Percentiles rank a stretch among this genome's conserved stretches.
These are phyloP conservation scores for Fusarium papillatum DNA, from an alignment of 2,329 filamentous ascomycete species.

Conservation along the genomic window DNA sequence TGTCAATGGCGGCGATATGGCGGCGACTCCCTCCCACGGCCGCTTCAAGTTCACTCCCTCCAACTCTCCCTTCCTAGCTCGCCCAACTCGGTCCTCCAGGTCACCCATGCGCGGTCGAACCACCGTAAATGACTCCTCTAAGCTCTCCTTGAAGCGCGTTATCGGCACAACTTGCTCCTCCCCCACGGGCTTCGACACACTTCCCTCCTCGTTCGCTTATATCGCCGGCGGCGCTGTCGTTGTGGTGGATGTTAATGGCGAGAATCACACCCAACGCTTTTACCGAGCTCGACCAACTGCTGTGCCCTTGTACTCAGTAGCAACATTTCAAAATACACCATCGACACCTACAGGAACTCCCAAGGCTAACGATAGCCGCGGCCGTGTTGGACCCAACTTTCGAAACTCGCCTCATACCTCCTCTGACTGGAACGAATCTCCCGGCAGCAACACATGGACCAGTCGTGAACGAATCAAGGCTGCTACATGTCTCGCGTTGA, in stretches of 20 bases:
- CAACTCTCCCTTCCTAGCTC: constrained; percentile 78
- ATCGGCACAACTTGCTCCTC: constrained; percentile 91
- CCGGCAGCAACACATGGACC: constrained; percentile 81
- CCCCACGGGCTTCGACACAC: constrained; percentile 88
- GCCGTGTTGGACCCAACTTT: constrained; percentile 61
- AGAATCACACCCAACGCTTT: constrained; percentile 83
- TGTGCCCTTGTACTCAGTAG: constrained; percentile 72
- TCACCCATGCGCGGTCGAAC: constrained; percentile 70
- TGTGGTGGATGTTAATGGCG: constrained; percentile 82
- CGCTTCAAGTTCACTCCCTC: constrained; percentile 81
- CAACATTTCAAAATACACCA: constrained; percentile 64
- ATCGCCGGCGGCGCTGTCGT: constrained; percentile 96
- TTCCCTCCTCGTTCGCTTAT: constrained; percentile 86
- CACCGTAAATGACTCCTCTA: constrained; percentile 64
- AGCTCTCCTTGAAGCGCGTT: constrained; percentile 83
- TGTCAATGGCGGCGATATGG: constrained; percentile 70
- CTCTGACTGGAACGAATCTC: constrained; percentile 72
- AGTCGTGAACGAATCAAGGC: constrained; percentile 95
- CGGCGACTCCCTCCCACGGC: constrained; percentile 68
- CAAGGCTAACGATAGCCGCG: constrained; percentile 75
- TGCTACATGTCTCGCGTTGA: constrained; percentile 90
- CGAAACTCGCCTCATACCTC: constrained; percentile 63
- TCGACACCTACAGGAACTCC: constrained; percentile 67
- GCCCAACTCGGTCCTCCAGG: constrained; percentile 71
- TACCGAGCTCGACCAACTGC: constrained; percentile 89